Conservation (phyloP, 352 stramenopile species). For the Ochromonadaceae sp. region DNA sequence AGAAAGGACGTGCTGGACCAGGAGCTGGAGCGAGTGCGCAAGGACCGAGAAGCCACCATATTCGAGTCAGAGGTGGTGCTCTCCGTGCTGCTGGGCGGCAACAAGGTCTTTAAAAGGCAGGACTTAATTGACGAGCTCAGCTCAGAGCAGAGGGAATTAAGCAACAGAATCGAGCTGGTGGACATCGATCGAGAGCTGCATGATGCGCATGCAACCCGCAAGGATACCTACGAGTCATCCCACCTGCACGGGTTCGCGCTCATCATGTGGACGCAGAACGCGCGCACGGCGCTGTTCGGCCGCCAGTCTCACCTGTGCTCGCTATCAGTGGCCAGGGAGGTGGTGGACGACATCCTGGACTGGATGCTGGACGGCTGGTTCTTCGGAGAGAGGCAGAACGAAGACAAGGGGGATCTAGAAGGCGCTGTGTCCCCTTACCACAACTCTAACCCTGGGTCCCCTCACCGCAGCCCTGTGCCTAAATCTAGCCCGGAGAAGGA, state of each 20-base stretch:
- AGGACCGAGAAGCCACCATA: constrained; percentile 17
- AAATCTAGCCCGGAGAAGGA: too few species aligned
- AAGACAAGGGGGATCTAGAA: too few species aligned
- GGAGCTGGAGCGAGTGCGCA: constrained; percentile 4
- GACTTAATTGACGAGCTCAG: constrained; percentile 40
- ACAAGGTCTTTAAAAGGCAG: constrained; percentile 25
- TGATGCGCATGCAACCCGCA: constrained; percentile 52
- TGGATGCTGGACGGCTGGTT: constrained; percentile 89
- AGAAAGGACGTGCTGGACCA: not conserved
- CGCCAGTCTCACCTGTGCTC: constrained; percentile 44
- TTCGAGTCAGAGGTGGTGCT: constrained; percentile 24
- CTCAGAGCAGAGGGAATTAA: constrained; percentile 33
- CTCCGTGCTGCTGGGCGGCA: constrained; percentile 20
- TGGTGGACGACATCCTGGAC: constrained; percentile 79
- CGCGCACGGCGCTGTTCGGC: constrained; percentile 3
- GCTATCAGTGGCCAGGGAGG: constrained; percentile 55
- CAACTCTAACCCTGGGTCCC: too few species aligned
- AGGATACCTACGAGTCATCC: constrained; percentile 62
- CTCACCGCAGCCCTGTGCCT: too few species aligned
- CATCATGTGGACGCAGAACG: constrained; percentile 48
- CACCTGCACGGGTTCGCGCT: constrained; percentile 72
- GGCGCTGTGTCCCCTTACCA: too few species aligned
- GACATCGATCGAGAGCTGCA: constrained; percentile 80
- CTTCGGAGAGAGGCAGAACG: constrained; percentile 75
- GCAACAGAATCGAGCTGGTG: constrained; percentile 37